Evolutionary conservation across 208 protist species (phyloP).

Genomic region (Angomonas ambiguus): DNA sequence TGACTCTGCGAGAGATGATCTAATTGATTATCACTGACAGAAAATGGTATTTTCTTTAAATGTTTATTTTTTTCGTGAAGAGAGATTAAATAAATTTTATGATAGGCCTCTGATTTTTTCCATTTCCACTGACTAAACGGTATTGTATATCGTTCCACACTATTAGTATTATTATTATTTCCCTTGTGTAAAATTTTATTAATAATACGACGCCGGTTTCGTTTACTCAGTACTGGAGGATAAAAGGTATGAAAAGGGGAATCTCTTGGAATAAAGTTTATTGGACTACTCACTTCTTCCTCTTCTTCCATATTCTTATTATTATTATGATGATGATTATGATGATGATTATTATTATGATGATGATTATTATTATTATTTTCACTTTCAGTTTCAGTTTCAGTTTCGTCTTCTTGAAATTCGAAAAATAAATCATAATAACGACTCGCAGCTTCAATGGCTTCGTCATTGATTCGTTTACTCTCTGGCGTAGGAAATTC

Average conservation of each 20-base stretch:
- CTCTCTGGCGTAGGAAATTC: background rate
- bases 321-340: no score
- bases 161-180: background rate
- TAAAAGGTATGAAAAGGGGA: slow-evolving; percentile 53
- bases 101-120: background rate
- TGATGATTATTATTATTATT: no score
- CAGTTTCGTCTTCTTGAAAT: background rate
- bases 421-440: slow-evolving; percentile 47
- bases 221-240: slow-evolving; percentile 24
- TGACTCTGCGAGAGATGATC: no score
- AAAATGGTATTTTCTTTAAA: no score
- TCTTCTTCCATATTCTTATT: background rate
- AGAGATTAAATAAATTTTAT: no score
- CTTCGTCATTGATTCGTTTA: slow-evolving; percentile 21
- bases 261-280: background rate
- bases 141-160: background rate
- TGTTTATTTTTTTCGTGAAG: no score
- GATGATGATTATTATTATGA: no score
- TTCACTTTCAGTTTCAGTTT: background rate
- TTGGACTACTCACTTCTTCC: background rate
- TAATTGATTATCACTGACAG: no score
- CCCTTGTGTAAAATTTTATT: slow-evolving; percentile 21
- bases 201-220: slow-evolving; percentile 25
- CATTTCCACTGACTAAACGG: background rate
- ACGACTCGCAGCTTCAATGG: slow-evolving; percentile 26